Percentiles rank a stretch among this genome's conserved stretches.
These are phyloP conservation scores for Eimeria acervulina DNA, from an alignment of 169 alveolate species.

Conservation along the genomic window DNA sequence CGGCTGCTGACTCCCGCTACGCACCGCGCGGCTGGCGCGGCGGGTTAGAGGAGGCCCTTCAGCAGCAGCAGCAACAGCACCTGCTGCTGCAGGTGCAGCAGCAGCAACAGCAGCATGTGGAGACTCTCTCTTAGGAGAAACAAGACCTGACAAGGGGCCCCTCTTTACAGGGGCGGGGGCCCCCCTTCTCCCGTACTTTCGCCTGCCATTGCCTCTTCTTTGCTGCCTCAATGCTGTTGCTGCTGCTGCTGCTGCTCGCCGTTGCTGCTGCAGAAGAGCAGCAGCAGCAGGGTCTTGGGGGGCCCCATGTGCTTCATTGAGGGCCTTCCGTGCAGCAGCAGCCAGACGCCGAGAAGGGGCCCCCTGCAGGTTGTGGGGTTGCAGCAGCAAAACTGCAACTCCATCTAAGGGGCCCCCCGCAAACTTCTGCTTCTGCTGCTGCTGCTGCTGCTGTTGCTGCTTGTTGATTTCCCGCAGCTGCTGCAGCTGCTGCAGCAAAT, in stretches of 20 bases:
- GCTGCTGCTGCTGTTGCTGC: slow-evolving; percentile 55
- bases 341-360: slow-evolving; percentile 8
- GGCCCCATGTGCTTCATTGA: background rate
- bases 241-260: background rate
- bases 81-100: no score
- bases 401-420: background rate
- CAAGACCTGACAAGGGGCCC: background rate
- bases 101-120: no score
- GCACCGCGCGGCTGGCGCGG: slow-evolving; percentile 38
- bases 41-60: background rate
- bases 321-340: slow-evolving; percentile 39
- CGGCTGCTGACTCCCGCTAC: background rate
- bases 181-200: background rate
- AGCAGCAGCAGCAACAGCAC: no score
- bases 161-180: background rate
- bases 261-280: background rate
- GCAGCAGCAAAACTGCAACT: background rate
- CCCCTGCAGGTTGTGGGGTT: slow-evolving; percentile 13
- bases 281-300: slow-evolving; percentile 46
- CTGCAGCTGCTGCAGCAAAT: slow-evolving; percentile 8
- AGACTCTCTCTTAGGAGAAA: background rate
- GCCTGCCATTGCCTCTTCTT: background rate
- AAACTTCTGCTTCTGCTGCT: slow-evolving; percentile 15
- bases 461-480: slow-evolving; percentile 12
- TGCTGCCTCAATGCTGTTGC: background rate